phyloP scores from a whole-genome alignment of 495 filamentous ascomycete genomes.

The Rhizodiscina lignyota region DNA sequence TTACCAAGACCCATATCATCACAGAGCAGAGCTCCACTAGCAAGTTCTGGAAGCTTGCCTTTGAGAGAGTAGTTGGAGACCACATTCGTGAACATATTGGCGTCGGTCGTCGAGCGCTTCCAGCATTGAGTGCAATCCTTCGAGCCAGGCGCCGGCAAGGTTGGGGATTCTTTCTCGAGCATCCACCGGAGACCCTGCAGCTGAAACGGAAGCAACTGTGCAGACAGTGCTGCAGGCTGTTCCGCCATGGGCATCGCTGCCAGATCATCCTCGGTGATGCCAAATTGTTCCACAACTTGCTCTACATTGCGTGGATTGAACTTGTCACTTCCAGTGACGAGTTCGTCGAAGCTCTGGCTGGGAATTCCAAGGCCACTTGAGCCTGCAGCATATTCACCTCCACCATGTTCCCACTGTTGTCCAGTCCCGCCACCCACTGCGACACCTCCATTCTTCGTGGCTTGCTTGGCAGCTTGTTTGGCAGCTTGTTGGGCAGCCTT shows the following conservation, averaged over 20 bases:
- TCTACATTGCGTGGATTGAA: constrained; percentile 55
- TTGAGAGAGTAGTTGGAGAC: constrained; percentile 55
- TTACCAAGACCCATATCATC: constrained; percentile 96
- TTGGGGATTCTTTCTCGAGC: constrained; percentile 54
- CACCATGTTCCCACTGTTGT: neutral
- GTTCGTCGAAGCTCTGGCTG: constrained; percentile 35
- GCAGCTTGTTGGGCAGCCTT: constrained; percentile 21
- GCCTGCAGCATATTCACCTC: too few relatives aligned
- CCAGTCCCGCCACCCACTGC: neutral
- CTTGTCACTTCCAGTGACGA: constrained; percentile 48
- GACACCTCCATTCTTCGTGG: constrained; percentile 10
- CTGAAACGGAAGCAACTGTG: constrained; percentile 65
- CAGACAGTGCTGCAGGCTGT: constrained; percentile 44
- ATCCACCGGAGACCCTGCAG: constrained; percentile 75
- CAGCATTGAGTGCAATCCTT: constrained; percentile 64
- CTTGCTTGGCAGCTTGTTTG: constrained; percentile 7
- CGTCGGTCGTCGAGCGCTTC: constrained; percentile 34
- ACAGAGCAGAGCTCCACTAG: constrained; percentile 71
- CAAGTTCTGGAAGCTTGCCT: constrained; percentile 35
- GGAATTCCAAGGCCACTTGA: constrained; percentile 8
- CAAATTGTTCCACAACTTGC: constrained; percentile 51
- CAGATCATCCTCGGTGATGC: constrained; percentile 49
- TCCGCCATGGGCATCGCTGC: constrained; percentile 56
- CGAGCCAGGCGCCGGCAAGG: constrained; percentile 42
- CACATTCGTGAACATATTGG: constrained; percentile 39